Base-by-base conservation (phyloP, 768 basidiomycete genomes). In the Naganishia kalamii region DNA sequence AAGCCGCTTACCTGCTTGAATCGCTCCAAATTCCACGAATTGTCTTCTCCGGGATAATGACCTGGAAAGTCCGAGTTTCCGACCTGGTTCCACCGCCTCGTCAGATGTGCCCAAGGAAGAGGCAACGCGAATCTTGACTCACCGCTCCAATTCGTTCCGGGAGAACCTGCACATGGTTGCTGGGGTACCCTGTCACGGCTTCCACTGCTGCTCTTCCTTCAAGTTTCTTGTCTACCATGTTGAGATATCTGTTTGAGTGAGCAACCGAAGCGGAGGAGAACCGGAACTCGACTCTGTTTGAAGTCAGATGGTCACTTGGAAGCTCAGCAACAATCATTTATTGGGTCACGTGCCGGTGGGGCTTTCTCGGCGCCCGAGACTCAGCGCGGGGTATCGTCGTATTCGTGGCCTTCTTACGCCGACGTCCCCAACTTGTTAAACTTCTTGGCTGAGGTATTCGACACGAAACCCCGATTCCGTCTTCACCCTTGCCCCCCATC, bases 21-120 rank as follows among this genome's bases (percentile, higher is more conserved):
- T 70, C 80, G 83, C 47, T 80, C 74, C 41, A 93, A 78, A 75
- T 87, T 81, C 93, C 93, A 98, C 0, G 86, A 83, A 73, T 92
- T 82, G 74, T 92, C 89, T 74, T 92, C 89, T 54, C 82, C 85
- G 1, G 90, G 87, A 70, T 88, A 85, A 72, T 94, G 87, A 0
- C 93, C 92, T 1, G 94, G 94, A 73, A 86, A 96, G 68, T 96
- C 89, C 11, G 89, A 88, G 71, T 87, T 92, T 0, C 92, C 88
- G 13, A 96, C 87, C 79, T 94, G 60, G 21, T 15, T 11, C 13
- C 33, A 37, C 25, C 29, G 49, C n/a, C 29, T 21, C 2, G 52
- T 25, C 41, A 44, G 17, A 27, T 30, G 54, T n/a, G 30, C 5
- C 33, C 23, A 23, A 41, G 40, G 3, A 61, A 10, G 23, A 25